These are phyloP conservation scores for Firmiana major DNA, from an alignment of 345 rosid species.

Conservation along the genomic window DNA sequence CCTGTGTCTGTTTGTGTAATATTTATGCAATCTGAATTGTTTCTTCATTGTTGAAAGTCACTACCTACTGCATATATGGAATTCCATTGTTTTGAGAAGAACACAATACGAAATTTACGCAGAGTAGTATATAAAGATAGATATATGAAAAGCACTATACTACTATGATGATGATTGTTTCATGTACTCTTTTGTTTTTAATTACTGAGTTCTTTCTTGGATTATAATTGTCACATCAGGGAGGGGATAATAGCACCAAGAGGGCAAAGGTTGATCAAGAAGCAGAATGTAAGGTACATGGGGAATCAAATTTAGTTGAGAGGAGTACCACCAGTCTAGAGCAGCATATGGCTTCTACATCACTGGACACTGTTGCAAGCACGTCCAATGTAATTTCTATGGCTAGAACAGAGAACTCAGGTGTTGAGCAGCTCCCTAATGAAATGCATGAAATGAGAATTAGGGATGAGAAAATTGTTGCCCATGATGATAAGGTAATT, in stretches of 20 bases:
- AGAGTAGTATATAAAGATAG: neutral
- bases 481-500: slow-evolving; percentile 58
- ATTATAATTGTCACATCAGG: slow-evolving; percentile 33
- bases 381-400: slow-evolving; percentile 38
- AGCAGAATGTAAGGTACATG: slow-evolving; percentile 23
- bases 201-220: neutral
- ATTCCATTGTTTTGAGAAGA: neutral
- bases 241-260: slow-evolving; percentile 65
- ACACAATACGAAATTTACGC: neutral
- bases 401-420: slow-evolving; percentile 36
- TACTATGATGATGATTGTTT: neutral
- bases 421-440: slow-evolving; percentile 57
- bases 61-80: neutral
- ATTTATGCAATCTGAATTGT: neutral
- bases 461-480: slow-evolving; percentile 47
- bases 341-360: slow-evolving; percentile 52
- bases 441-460: slow-evolving; percentile 61
- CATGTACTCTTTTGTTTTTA: neutral
- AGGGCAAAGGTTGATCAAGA: slow-evolving; percentile 78
- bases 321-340: slow-evolving; percentile 42
- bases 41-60: neutral
- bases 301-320: slow-evolving; percentile 43
- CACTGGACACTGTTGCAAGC: slow-evolving; percentile 50
- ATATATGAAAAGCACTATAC: neutral
- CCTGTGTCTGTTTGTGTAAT: neutral